Evolutionary conservation across 495 filamentous ascomycete genomes (phyloP), one percentile per base, ranked within the genome.

Genomic region (Achaetomiella virescens): DNA sequence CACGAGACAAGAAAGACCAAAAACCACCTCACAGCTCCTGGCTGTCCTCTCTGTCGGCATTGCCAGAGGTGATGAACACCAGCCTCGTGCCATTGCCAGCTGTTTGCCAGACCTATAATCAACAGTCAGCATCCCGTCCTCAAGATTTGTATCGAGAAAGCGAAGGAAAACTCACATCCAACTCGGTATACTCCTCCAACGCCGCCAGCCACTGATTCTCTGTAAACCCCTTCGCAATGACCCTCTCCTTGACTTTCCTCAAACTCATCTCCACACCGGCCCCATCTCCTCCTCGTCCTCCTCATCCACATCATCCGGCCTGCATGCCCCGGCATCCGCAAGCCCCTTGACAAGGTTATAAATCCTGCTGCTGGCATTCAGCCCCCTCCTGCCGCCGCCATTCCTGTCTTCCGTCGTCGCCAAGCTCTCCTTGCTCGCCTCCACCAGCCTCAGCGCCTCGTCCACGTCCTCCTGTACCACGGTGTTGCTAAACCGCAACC

Each of bases 191-290:
- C 75, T 97, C 93, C 52, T 92, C 86, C 61, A 98, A 78, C 36
- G 90, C 87, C 58, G 81, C 81, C 48, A 84, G 78, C 71, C 96
- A 87, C 67, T 97, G 91, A 72, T 96, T 88, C 60, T 90, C 87
- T 5, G 95, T 97, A 64, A 97, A 98, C 9, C 95, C 95, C 79
- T 95, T 97, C 25, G 90, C 93, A 60, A 97, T 78, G 25, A 97
- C 90, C 40, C 93, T 68, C 66, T 97, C 91, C 61, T 90, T 79
- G 35, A 98, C 88, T 68, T 87, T 87, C 57, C 85, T 78, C 77
- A 98, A 78, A 70, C 85, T 92, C 59, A 98, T 69, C 71, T 95
- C 90, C 4, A 89, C 85, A 6, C 83, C 73, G 61, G 60, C 54
- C 8, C 69, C 69, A 18, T 71, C 70, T 66, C 70, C 6, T 69